Base-by-base conservation (phyloP, 306 rosid genomes). In the Acacia melanoxylon region DNA sequence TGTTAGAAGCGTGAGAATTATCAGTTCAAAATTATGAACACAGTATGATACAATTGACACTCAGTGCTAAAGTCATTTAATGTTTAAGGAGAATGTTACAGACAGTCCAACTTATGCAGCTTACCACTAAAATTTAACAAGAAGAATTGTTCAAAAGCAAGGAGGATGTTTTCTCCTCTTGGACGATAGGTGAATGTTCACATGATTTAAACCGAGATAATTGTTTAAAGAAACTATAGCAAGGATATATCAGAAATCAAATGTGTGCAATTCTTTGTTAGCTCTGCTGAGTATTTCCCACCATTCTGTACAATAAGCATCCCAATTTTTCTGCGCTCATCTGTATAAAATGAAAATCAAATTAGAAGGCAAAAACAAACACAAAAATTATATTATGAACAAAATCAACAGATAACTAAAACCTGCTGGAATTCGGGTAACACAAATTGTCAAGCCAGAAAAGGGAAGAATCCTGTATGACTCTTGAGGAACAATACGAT, bases 211-310 rank as follows among this genome's bases (percentile, higher is more conserved):
- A 49, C 52, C 68, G 80, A 76, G 74, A 68, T 35, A 22, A 24
- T 80, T 41, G 78, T 80, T 79, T 71, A 68, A 73, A 76, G 56
- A 25, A 87, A 72, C 74, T 52, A 44, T 48, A 49, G 71, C 78
- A 91, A 95, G 99, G 99, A 95, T 95, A 95, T 95, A 76, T 84
- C 91, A 78, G 90, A 92, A 85, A 95, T 95, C 89, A 95, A 89
- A 84, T 93, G 99, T 3, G 99, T 92, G 86, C 99, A 95, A 63
- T 85, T 92, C 90, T 85, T 91, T 62, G 93, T 93, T 81, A 95
- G 88, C 73, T 95, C 98, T 4, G 90, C 93, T 66, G 94, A 95
- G 89, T 93, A 95, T 78, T 85, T 92, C 79, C 99, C 99, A 85
- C 96, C 97, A 89, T 95, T 89, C 88, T 87, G 91, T 74, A 78